phyloP scores from a whole-genome alignment of 2,329 filamentous ascomycete genomes.

The Chaetomium strumarium region DNA sequence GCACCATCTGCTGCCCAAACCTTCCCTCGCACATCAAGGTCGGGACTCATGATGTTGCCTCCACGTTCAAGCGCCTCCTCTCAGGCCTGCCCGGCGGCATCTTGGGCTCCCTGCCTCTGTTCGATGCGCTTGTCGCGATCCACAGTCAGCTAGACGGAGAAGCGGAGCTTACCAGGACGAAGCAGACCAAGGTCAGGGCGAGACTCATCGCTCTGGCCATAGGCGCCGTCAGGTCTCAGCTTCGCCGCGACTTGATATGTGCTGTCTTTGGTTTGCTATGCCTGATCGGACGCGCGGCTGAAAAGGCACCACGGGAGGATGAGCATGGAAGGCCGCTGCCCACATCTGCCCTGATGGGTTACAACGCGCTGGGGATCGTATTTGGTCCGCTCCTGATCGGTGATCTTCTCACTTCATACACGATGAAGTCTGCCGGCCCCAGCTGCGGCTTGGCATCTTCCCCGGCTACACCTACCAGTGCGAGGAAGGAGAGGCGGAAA shows the following conservation, averaged over 20 bases:
- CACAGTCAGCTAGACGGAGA: constrained; percentile 49
- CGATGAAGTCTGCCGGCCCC: constrained; percentile 40
- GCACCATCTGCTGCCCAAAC: constrained; percentile 53
- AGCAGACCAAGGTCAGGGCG: constrained; percentile 52
- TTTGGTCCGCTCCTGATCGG: constrained; percentile 61
- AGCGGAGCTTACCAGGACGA: constrained; percentile 46
- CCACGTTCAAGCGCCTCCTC: constrained; percentile 61
- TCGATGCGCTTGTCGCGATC: constrained; percentile 57
- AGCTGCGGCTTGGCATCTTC: constrained; percentile 38
- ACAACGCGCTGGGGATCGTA: constrained; percentile 55
- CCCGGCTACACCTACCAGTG: constrained; percentile 39
- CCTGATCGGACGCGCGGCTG: constrained; percentile 53
- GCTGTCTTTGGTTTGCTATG: constrained; percentile 61
- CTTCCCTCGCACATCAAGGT: constrained; percentile 55
- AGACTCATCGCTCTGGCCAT: constrained; percentile 61
- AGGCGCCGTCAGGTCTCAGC: constrained; percentile 51
- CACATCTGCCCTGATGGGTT: constrained; percentile 58
- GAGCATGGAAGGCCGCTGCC: constrained; percentile 46
- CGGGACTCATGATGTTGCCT: constrained; percentile 59
- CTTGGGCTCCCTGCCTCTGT: constrained; percentile 54
- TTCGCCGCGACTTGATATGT: constrained; percentile 58
- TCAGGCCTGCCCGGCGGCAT: constrained; percentile 59
- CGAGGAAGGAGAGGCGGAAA: constrained; percentile 37
- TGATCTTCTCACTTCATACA: constrained; percentile 48
- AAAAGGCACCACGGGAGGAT: constrained; percentile 48